Evolutionary conservation across 768 basidiomycete genomes (phyloP), one percentile per base, ranked within the genome.

Genomic region (Lenzites betulinus): DNA sequence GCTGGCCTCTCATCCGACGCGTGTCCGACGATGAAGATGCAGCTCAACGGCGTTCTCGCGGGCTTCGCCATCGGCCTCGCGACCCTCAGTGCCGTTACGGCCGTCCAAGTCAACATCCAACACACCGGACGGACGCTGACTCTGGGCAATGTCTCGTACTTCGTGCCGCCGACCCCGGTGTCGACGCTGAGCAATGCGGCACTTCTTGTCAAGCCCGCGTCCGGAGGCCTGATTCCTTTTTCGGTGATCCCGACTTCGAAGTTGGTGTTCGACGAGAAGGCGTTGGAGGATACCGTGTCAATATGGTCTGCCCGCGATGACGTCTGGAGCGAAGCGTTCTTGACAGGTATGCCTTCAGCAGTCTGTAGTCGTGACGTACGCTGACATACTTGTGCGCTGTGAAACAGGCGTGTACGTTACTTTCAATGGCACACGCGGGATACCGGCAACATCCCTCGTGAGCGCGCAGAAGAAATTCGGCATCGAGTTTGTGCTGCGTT

Each of bases 291-390:
- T 4, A 64, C 64, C 18, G n/a, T 67, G 16, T 18, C 57, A 13
- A 16, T 25, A 4, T 70, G 63, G 60, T 20, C 51, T 2, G 42
- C 39, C 8, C 56, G 53, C 9, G 71, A 72, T 44, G 71, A 72
- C 39, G 71, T 72, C 7, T 72, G 67, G 67, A 64, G 38, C 41
- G 42, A 62, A 15, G 38, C 43, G 1, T 72, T 72, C 64, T 38
- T 72, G 7, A 57, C 62, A 22, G 70, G 71, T 68, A 22, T 7
- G 50, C 51, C 9, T 25, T n/a, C 4, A n/a, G 9, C 20, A 25
- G 8, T 25, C 6, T 11, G 22, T 6, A 1, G 12, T 46, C n/a
- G 7, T 18, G 5, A 22, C 56, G 53, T 8, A 28, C 6, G 5
- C 15, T 51, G n/a, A 39, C 0, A 20, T 47, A 1, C 38, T 43